Evolutionary conservation across 768 basidiomycete species (phyloP).

Genomic region (Strobilomyces echinocephalus): DNA sequence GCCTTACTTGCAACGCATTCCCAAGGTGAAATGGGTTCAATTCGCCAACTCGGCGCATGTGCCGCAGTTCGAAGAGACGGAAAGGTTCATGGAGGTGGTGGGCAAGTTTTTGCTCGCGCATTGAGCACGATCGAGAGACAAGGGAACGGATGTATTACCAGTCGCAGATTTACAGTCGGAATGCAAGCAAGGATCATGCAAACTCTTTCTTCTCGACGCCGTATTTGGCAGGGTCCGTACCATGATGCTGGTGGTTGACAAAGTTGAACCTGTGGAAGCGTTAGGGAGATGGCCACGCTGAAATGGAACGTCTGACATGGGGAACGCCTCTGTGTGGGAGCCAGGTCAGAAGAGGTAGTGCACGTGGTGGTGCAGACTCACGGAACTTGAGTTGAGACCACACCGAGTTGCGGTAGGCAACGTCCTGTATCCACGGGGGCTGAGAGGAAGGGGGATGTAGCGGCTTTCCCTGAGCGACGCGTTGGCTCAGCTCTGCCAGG

Average conservation of each 20-base stretch:
- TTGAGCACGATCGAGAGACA: too few relatives aligned
- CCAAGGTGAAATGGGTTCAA: constrained; percentile 34
- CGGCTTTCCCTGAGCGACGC: constrained; percentile 72
- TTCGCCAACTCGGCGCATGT: constrained; percentile 36
- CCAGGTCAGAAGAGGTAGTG: constrained; percentile 9
- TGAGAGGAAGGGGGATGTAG: constrained; percentile 82
- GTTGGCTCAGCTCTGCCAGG: constrained; percentile 69
- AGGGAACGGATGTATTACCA: neutral
- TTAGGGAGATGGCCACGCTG: constrained; percentile 5
- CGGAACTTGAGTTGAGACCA: constrained; percentile 94
- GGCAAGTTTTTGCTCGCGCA: constrained; percentile 26
- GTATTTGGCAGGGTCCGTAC: constrained; percentile 81
- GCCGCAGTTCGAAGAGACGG: constrained; percentile 35
- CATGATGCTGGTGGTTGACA: constrained; percentile 86
- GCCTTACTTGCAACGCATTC: constrained; percentile 32
- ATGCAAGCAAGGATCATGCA: constrained; percentile 22
- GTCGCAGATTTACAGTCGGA: constrained; percentile 8
- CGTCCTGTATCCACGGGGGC: constrained; percentile 79
- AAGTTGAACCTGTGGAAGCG: constrained; percentile 78
- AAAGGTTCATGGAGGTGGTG: constrained; percentile 31
- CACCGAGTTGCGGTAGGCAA: constrained; percentile 82
- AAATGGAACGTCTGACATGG: constrained; percentile 51
- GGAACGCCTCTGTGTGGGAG: constrained; percentile 53
- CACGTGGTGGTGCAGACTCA: constrained; percentile 37
- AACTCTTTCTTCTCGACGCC: constrained; percentile 34